phyloP scores from a whole-genome alignment of 2,329 filamentous ascomycete genomes.

The Alternaria novae-zelandiae region DNA sequence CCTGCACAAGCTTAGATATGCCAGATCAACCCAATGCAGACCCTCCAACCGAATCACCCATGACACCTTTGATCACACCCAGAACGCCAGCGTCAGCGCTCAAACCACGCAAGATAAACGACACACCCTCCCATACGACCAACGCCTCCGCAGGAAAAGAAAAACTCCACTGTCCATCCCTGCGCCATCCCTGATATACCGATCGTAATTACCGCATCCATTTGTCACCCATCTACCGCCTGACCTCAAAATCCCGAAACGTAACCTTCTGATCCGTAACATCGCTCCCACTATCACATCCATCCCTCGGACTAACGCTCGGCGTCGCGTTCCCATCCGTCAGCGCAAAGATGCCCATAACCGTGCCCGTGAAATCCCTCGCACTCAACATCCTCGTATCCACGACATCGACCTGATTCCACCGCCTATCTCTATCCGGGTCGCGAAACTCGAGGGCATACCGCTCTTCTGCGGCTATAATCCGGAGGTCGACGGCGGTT shows the following conservation, averaged over 20 bases:
- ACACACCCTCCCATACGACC: no score
- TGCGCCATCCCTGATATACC: fast-evolving
- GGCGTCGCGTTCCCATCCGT: not conserved
- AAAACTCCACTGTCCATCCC: not conserved
- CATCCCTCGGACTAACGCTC: not conserved
- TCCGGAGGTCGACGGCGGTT: not conserved
- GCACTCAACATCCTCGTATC: not conserved
- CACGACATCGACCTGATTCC: not conserved
- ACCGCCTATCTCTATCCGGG: not conserved
- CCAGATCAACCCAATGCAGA: no score
- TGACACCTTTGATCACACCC: no score
- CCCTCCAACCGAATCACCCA: no score
- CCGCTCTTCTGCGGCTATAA: not conserved
- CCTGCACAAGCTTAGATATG: no score
- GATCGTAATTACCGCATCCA: not conserved
- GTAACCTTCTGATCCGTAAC: not conserved
- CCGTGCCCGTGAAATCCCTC: not conserved
- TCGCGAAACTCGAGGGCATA: not conserved
- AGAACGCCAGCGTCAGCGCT: no score
- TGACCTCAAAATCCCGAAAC: not conserved
- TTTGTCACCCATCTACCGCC: not conserved
- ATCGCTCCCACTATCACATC: not conserved
- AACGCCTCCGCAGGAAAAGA: no score
- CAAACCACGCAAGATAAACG: no score
- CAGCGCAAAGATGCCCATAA: not conserved